Base-by-base conservation (phyloP, 768 basidiomycete species). In the Fistulinella prunicolor region DNA sequence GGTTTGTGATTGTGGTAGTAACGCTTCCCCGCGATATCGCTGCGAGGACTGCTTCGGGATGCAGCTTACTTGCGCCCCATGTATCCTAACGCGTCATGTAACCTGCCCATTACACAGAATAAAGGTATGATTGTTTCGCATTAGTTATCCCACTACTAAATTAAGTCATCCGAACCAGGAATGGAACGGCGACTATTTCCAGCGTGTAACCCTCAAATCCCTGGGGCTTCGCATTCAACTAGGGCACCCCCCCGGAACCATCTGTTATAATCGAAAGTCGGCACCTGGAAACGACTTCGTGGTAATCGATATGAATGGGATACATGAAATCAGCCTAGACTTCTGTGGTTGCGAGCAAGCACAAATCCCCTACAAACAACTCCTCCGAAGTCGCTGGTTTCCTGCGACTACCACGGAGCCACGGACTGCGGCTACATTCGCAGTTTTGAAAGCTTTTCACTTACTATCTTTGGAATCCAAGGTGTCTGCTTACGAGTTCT, bases 181-280 rank as follows among this genome's bases (percentile, higher is more conserved):
- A 6, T 49, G 42, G 48, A 49, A 49, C 7, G 14, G 43, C 4
- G 19, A 49, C 3, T 39, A 38, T 3, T 49, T 49, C 5, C 22
- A 45, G 16, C 14, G 7, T 7, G 23, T 49, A 2, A 26, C 23
- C 1, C 34, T 49, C 19, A 49, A 38, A 7, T 21, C 14, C 3
- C 19, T 49, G 42, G 42, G 43, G 3, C 48, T 49, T 21, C 16
- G 21, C 4, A 34, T 49, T 14, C 48, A 49, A 26, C 12, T 49
- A 10, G 48, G 23, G 10, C 42, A 49, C 42, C 22, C 29, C 1
- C 42, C 5, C 0, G 42, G 37, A 4, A 2, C 12, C 1, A 4
- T 4, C 0, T 49, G 42, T 17, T 44, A 38, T 9, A 44, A 49
- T 38, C 6, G 9, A 8, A 49, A 38, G 19, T 6, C 14, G 4